Percentiles rank a stretch among this genome's conserved stretches.
phyloP scores from a whole-genome alignment of 1,284 basidiomycete genomes.

The Amylostereum chailletii region DNA sequence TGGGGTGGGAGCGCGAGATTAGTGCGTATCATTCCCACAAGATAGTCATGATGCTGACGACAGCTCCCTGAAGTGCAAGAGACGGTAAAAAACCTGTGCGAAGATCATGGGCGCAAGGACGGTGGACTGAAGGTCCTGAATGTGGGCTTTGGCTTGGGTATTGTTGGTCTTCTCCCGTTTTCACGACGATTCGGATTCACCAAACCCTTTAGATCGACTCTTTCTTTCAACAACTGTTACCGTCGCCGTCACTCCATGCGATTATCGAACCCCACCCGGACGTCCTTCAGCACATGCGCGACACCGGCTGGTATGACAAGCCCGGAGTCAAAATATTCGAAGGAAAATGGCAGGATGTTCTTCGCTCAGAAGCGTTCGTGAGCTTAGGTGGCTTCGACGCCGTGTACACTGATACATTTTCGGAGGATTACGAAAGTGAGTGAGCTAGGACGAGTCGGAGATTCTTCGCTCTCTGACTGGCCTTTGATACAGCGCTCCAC shows the following conservation, averaged over 20 bases:
- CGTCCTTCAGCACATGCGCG: slow-evolving; percentile 73
- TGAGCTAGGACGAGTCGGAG: neutral
- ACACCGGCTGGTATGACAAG: slow-evolving; percentile 69
- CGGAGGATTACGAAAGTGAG: slow-evolving; percentile 75
- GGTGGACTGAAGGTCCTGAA: slow-evolving; percentile 72
- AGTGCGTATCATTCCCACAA: slow-evolving; percentile 34
- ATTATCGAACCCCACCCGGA: slow-evolving; percentile 96
- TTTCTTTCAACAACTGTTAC: slow-evolving; percentile 64
- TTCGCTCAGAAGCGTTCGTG: slow-evolving; percentile 48
- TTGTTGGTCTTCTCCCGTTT: slow-evolving; percentile 45
- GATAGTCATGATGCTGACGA: neutral
- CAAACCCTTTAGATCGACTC: slow-evolving; percentile 59
- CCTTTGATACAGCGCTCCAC: slow-evolving; percentile 47
- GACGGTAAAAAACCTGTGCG: slow-evolving; percentile 58
- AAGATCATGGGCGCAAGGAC: slow-evolving; percentile 36
- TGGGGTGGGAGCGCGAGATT: slow-evolving; percentile 87
- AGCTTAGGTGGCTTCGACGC: slow-evolving; percentile 73
- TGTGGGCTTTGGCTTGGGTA: slow-evolving; percentile 91
- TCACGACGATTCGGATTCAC: slow-evolving; percentile 6
- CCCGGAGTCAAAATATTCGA: slow-evolving; percentile 78
- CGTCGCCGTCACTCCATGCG: slow-evolving; percentile 66
- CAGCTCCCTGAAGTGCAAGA: slow-evolving; percentile 42
- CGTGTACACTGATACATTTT: slow-evolving; percentile 94
- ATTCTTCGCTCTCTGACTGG: neutral
- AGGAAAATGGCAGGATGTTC: slow-evolving; percentile 87